A percentile compares a stretch with the other conserved stretches of the same genome.
phyloP scores from a whole-genome alignment of 257 asterid species.

The Solanum acaule region DNA sequence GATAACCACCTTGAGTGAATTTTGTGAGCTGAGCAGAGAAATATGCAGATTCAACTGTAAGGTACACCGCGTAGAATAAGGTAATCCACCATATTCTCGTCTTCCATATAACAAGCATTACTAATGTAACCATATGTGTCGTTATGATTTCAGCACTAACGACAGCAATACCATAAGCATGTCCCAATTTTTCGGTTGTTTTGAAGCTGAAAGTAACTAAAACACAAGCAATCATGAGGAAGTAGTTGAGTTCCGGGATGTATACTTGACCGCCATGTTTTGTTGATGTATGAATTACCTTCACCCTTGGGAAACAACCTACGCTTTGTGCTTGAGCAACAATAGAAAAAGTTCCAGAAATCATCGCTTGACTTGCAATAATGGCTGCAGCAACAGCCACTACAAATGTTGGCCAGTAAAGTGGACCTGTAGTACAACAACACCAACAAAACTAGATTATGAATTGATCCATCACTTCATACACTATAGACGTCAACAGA shows the following conservation, averaged over 20 bases:
- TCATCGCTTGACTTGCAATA: conserved; percentile 83
- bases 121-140: conserved; percentile 35
- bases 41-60: conserved; percentile 26
- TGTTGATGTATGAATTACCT: conserved; percentile 57
- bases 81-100: conserved; percentile 41
- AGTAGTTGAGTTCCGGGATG: conserved; percentile 60
- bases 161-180: conserved; percentile 80
- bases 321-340: conserved; percentile 52
- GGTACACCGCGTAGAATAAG: conserved; percentile 24
- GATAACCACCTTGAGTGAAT: conserved; percentile 62
- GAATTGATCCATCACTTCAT: not conserved
- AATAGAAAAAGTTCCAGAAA: conserved; percentile 58
- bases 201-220: conserved; percentile 37
- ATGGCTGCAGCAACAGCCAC: conserved; percentile 65
- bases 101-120: conserved; percentile 66
- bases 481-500: conserved; percentile 8
- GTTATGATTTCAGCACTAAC: conserved; percentile 65
- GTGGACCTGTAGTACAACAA: conserved; percentile 14
- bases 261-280: conserved; percentile 70
- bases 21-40: conserved; percentile 48
- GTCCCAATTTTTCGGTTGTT: conserved; percentile 47
- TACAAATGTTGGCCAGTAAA: conserved; percentile 73
- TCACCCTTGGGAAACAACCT: conserved; percentile 65
- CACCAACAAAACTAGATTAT: not conserved
- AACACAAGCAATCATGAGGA: conserved; percentile 65